These are phyloP conservation scores for Digitaria exilis DNA, from an alignment of 202 grass and related monocot genomes.

Conservation along the genomic window DNA sequence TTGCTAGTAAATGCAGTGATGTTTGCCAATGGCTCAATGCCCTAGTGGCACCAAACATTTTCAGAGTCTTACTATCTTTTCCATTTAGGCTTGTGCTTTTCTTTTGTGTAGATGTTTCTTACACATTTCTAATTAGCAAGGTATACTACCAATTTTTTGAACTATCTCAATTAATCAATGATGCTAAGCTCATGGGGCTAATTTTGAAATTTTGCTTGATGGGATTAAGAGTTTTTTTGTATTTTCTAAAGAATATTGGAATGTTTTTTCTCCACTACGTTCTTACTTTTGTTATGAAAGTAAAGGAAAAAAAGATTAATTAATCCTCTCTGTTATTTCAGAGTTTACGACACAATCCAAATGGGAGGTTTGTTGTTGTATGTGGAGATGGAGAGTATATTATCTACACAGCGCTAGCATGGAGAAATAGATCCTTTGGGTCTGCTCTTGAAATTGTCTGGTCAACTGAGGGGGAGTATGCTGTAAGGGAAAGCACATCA, in stretches of 20 bases:
- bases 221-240: neutral
- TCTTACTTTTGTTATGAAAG: constrained; percentile 4
- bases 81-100: constrained; percentile 4
- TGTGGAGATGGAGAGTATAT: constrained; percentile 97
- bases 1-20: neutral
- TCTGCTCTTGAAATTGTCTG: constrained; percentile 87
- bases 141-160: neutral
- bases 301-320: neutral
- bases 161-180: neutral
- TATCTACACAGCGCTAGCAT: constrained; percentile 82
- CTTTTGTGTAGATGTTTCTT: constrained; percentile 5
- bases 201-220: constrained; percentile 6
- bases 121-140: neutral
- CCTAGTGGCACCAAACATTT: neutral
- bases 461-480: constrained; percentile 87
- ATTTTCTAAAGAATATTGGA: neutral
- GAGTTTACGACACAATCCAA: constrained; percentile 86
- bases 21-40: neutral
- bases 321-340: constrained; percentile 38
- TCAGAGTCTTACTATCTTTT: neutral
- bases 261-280: neutral
- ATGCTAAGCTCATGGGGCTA: neutral
- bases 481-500: constrained; percentile 77
- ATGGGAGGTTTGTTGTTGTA: constrained; percentile 91
- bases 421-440: constrained; percentile 96